phyloP scores from a whole-genome alignment of 1,139 yeast genomes.

The Candida glucosophila region DNA sequence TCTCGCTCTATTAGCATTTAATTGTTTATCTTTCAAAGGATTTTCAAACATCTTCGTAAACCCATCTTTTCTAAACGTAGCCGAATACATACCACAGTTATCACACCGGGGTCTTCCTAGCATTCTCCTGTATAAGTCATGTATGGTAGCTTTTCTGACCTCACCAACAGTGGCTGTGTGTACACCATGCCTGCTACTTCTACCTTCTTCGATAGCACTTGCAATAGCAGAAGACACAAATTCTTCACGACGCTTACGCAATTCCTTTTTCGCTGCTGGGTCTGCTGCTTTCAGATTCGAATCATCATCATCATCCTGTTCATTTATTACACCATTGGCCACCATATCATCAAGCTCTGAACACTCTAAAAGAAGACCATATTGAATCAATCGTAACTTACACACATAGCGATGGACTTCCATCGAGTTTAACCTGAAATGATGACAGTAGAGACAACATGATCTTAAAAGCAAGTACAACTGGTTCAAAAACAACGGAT shows the following conservation, averaged over 20 bases:
- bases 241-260: slow-evolving; percentile 53
- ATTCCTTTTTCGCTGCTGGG: slow-evolving; percentile 33
- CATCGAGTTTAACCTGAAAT: slow-evolving; percentile 56
- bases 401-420: slow-evolving; percentile 75
- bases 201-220: slow-evolving; percentile 71
- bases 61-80: slow-evolving; percentile 91
- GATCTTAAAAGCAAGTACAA: slow-evolving; percentile 77
- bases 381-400: slow-evolving; percentile 73
- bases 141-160: slow-evolving; percentile 72
- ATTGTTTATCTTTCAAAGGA: slow-evolving; percentile 73
- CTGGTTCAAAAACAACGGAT: slow-evolving; percentile 89
- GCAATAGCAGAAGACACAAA: slow-evolving; percentile 67
- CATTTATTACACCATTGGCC: slow-evolving; percentile 21
- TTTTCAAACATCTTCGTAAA: slow-evolving; percentile 87
- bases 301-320: slow-evolving; percentile 25
- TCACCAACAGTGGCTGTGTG: slow-evolving; percentile 80
- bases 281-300: slow-evolving; percentile 18
- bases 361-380: slow-evolving; percentile 79
- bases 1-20: slow-evolving; percentile 71
- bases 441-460: slow-evolving; percentile 85
- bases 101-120: slow-evolving; percentile 82
- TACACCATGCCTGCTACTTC: slow-evolving; percentile 57
- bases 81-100: slow-evolving; percentile 93
- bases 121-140: slow-evolving; percentile 66
- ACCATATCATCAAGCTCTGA: slow-evolving; percentile 60